Evolutionary conservation across 2,329 filamentous ascomycete species (phyloP).

Genomic region (Sporothrix sp.): DNA sequence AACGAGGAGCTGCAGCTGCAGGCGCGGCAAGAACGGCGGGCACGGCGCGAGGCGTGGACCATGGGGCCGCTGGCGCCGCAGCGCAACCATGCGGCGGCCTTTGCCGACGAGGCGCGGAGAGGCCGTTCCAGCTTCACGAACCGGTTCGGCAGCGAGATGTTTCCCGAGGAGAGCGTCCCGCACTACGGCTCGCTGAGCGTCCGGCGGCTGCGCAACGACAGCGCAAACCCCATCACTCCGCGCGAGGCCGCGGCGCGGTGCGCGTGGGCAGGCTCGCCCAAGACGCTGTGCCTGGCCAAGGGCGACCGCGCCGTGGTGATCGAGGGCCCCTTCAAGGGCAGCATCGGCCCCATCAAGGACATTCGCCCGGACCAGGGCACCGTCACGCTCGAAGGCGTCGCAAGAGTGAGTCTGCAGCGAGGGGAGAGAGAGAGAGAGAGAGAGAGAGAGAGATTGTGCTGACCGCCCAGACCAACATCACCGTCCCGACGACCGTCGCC

Average conservation of each 20-base stretch:
- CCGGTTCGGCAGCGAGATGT: slow-evolving; percentile 14
- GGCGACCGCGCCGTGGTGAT: slow-evolving; percentile 77
- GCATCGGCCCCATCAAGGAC: slow-evolving; percentile 61
- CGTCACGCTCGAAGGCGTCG: slow-evolving; percentile 51
- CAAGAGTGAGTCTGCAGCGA: slow-evolving; percentile 44
- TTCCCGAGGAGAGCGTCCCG: slow-evolving; percentile 12
- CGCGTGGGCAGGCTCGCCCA: slow-evolving; percentile 45
- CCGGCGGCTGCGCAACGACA: slow-evolving; percentile 13
- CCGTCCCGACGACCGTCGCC: slow-evolving; percentile 31
- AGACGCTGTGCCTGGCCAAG: slow-evolving; percentile 50
- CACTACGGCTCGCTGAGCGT: slow-evolving; percentile 18
- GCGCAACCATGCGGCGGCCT: slow-evolving; percentile 39
- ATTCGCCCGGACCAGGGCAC: slow-evolving; percentile 47
- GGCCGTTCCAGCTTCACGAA: slow-evolving; percentile 9
- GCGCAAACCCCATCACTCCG: slow-evolving; percentile 15
- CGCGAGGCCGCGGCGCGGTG: slow-evolving; percentile 33
- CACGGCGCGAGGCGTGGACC: slow-evolving; percentile 66
- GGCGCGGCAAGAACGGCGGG: slow-evolving; percentile 30
- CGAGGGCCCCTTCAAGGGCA: slow-evolving; percentile 69
- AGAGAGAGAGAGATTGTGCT: not conserved
- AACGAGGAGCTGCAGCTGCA: slow-evolving; percentile 24
- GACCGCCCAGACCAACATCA: slow-evolving; percentile 28
- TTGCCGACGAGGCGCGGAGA: slow-evolving; percentile 14
- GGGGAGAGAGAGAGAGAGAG: not conserved
- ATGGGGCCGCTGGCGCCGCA: slow-evolving; percentile 70